These are phyloP conservation scores for Gracilaria domingensis DNA, from an alignment of 23 red algal species.

Conservation along the genomic window DNA sequence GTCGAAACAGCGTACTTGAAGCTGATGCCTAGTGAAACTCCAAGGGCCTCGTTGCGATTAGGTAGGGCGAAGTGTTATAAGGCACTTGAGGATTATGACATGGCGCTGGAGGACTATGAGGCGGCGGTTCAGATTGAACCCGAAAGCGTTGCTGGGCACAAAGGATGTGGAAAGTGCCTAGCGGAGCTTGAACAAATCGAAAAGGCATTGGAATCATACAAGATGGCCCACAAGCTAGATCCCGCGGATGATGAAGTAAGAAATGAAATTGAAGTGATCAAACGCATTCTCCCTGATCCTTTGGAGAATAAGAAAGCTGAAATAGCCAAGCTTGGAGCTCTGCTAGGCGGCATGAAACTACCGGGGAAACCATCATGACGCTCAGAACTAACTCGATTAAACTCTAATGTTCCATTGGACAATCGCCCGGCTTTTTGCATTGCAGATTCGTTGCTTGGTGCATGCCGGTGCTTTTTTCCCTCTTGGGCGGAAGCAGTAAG, in stretches of 20 bases:
- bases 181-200: constrained; percentile 65
- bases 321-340: constrained; percentile 63
- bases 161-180: constrained; percentile 70
- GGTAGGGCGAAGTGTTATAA: constrained; percentile 74
- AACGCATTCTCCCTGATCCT: constrained; percentile 60
- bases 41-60: constrained; percentile 38
- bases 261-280: constrained; percentile 52
- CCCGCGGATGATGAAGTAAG: constrained; percentile 65
- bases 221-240: constrained; percentile 59
- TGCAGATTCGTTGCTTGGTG: no score
- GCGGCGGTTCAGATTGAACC: constrained; percentile 48
- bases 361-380: constrained; percentile 40
- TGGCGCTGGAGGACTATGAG: constrained; percentile 76
- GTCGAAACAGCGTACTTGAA: constrained; percentile 63
- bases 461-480: no score
- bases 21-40: constrained; percentile 29
- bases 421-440: not conserved
- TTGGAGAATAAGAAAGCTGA: constrained; percentile 62
- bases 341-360: constrained; percentile 58
- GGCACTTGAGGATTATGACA: constrained; percentile 74
- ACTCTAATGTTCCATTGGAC: not conserved
- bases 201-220: constrained; percentile 60
- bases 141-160: constrained; percentile 70
- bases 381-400: constrained; percentile 1
- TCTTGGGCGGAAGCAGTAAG: no score